Evolutionary conservation across 345 rosid genomes (phyloP), one percentile per base, ranked within the genome.

Genomic region (Dovyalis caffra): DNA sequence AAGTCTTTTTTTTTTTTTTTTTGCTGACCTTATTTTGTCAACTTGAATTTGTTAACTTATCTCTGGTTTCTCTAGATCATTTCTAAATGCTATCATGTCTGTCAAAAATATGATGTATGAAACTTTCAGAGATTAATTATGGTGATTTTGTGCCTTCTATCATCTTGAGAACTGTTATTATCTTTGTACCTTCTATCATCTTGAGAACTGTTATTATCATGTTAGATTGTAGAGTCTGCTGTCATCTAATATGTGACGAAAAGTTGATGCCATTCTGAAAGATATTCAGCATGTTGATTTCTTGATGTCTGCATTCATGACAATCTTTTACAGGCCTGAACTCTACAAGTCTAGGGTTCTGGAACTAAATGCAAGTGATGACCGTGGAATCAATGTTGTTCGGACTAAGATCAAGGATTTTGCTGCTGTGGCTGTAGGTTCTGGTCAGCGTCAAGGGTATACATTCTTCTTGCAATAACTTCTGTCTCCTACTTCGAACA

Each of bases 311-410:
- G 62, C 51, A 32, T 62, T 73, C 14, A 47, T 28, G 32, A 62
- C 28, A 45, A 45, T 74, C 16, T 67, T 74, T 65, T 84, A 60
- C 87, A 95, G 99, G 68, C 99, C 97, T 61, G 97, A 93, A 70
- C 87, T 91, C 53, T 91, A 95, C 89, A 95, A 89, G 84, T 88
- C 92, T 53, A 88, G 97, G 86, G 98, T 95, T 79, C 78, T 95
- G 73, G 99, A 95, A 88, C 87, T 95, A 71, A 95, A 95, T 88
- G 98, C 98, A 12, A 95, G 99, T 87, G 99, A 93, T 83, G 98
- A 93, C 73, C 93, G 98, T 85, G 99, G 99, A 28, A 93, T 93
- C 68, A 95, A 91, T 81, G 99, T 95, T 78, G 99, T 91, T 33
- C 88, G 94, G 26, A 95, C 99, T 15, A 95, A 93, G 88, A 95